Evolutionary conservation across 1,139 yeast genomes (phyloP).

Genomic region (Taphrina deformans): DNA sequence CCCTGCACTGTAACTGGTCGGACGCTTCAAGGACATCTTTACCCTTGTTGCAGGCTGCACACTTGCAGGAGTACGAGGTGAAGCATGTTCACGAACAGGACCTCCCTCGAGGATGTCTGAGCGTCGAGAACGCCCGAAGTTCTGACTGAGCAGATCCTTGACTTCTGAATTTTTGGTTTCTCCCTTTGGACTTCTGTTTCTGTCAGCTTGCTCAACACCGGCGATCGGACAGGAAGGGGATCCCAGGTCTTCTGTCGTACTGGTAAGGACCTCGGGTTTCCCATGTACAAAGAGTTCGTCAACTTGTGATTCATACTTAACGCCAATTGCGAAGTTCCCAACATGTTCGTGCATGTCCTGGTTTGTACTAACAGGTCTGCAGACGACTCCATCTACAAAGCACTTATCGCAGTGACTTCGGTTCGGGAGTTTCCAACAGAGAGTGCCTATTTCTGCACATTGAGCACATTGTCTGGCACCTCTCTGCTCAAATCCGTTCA

Average conservation of each 20-base stretch:
- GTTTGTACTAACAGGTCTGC: not conserved
- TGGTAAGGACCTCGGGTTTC: not conserved
- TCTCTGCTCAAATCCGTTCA: not conserved
- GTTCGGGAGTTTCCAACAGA: not conserved
- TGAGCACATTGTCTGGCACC: not conserved
- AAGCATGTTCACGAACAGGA: no score
- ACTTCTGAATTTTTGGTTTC: no score
- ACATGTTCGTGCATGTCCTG: no score
- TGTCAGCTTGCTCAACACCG: not conserved
- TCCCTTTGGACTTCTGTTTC: not conserved
- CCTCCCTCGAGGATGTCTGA: no score
- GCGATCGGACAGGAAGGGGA: not conserved
- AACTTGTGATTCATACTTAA: no score
- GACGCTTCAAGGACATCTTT: not conserved
- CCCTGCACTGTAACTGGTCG: not conserved
- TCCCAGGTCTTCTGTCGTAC: not conserved
- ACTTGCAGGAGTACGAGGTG: not conserved
- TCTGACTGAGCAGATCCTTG: not conserved
- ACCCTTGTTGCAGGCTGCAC: not conserved
- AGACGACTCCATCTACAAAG: conserved; percentile 1
- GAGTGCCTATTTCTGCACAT: not conserved
- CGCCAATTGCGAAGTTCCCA: no score
- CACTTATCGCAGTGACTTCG: conserved; percentile 1
- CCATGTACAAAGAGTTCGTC: not conserved
- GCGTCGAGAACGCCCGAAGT: no score